Evolutionary conservation across 192 early-diverging fungal species (phyloP).

Genomic region (Rhizophagus clarus): DNA sequence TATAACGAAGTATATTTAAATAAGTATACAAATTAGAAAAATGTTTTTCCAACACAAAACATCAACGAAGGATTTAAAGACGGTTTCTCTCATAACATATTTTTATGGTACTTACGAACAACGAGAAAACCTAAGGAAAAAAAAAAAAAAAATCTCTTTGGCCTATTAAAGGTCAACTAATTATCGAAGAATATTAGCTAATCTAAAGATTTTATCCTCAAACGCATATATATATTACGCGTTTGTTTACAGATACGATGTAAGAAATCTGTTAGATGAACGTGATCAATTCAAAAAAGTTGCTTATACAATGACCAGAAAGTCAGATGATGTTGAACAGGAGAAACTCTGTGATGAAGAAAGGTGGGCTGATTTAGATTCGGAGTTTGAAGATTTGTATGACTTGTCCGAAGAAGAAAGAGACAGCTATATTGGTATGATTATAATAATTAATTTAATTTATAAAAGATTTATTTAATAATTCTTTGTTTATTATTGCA

Average conservation of each 20-base stretch:
- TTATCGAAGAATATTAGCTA: not conserved
- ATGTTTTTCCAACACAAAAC: not conserved
- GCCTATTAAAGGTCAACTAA: not conserved
- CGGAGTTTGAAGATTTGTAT: conserved; percentile 58
- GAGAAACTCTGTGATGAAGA: conserved; percentile 48
- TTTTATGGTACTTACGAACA: not conserved
- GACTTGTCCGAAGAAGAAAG: conserved; percentile 60
- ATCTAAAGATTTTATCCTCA: not conserved
- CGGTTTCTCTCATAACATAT: not conserved
- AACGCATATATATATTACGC: not conserved
- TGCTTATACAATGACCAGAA: conserved; percentile 16
- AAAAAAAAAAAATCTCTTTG: not conserved
- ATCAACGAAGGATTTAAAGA: not conserved
- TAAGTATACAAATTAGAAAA: not conserved
- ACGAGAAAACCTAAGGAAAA: not conserved
- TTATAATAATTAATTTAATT: not conserved
- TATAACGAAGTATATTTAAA: not conserved
- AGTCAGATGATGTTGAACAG: conserved; percentile 34
- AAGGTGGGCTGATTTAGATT: conserved; percentile 62
- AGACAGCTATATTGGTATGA: conserved; percentile 48
- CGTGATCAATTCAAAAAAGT: conserved; percentile 26
- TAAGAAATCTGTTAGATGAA: conserved; percentile 60
- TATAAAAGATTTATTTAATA: not conserved
- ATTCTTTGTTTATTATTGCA: not conserved
- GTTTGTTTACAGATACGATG: conserved; percentile 59